Percentiles rank a stretch among this genome's conserved stretches.
phyloP scores from a whole-genome alignment of 805 yeast species.

The Ogataea allantospora region DNA sequence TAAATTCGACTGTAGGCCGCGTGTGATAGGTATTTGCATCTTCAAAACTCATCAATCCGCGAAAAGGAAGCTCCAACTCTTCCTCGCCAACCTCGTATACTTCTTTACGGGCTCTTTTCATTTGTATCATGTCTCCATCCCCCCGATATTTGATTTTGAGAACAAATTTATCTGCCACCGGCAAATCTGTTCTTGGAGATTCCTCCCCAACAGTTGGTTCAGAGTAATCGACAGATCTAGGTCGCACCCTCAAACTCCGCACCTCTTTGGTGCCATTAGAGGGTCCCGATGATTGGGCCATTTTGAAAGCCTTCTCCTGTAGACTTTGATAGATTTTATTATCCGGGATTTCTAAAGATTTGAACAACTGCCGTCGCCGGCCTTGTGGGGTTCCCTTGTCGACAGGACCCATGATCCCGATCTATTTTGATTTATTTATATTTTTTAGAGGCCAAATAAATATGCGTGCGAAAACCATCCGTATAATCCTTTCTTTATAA shows the following conservation, averaged over 20 bases:
- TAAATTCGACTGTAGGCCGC: constrained; percentile 45
- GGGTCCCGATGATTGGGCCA: constrained; percentile 16
- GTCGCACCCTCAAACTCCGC: constrained; percentile 19
- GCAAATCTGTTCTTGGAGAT: neutral
- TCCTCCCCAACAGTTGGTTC: neutral
- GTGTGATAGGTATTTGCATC: constrained; percentile 62
- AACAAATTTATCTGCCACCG: constrained; percentile 4
- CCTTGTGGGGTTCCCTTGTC: neutral
- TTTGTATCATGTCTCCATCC: constrained; percentile 1
- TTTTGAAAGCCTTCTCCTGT: constrained; percentile 30
- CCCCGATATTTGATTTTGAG: constrained; percentile 10
- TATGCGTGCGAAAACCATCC: no score
- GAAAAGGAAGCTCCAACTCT: constrained; percentile 61
- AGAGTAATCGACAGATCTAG: constrained; percentile 16
- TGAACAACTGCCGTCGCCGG: constrained; percentile 23
- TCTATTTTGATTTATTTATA: no score
- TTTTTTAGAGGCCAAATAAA: no score
- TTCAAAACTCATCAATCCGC: constrained; percentile 59
- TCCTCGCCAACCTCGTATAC: constrained; percentile 32
- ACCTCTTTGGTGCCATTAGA: constrained; percentile 1
- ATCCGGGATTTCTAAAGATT: constrained; percentile 37
- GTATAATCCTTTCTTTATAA: neutral
- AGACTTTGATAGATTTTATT: constrained; percentile 38
- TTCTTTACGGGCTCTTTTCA: constrained; percentile 11
- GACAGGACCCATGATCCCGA: neutral